Conservation (phyloP, 768 basidiomycete species). For the Stropharia rugosoannulata region DNA sequence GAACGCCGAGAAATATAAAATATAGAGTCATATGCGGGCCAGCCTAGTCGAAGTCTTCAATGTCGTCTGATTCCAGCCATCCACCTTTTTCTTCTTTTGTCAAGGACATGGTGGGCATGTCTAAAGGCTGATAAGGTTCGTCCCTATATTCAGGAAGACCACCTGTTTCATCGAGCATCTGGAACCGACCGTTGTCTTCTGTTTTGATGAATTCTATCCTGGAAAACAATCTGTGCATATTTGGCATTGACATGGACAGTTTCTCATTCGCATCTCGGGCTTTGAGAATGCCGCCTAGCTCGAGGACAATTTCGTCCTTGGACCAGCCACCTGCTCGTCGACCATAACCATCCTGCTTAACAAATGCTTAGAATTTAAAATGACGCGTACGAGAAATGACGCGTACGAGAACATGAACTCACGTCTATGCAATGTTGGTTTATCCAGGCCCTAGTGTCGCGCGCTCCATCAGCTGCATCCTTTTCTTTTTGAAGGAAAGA, state of each 20-base stretch:
- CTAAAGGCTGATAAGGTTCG: slow-evolving; percentile 25
- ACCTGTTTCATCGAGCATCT: slow-evolving; percentile 35
- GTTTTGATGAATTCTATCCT: slow-evolving; percentile 43
- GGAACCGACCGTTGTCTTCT: slow-evolving; percentile 27
- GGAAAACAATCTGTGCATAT: slow-evolving; percentile 43
- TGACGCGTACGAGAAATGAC: neutral
- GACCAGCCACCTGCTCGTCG: slow-evolving; percentile 48
- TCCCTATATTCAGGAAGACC: slow-evolving; percentile 26
- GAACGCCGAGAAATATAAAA: neutral
- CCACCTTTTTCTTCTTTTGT: slow-evolving; percentile 29
- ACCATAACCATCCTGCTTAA: slow-evolving; percentile 17
- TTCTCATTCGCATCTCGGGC: slow-evolving; percentile 31
- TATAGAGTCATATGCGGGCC: neutral
- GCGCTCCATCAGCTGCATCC: slow-evolving; percentile 59
- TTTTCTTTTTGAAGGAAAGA: slow-evolving; percentile 55
- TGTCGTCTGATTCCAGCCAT: slow-evolving; percentile 61
- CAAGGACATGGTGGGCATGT: slow-evolving; percentile 3
- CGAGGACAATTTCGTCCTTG: slow-evolving; percentile 47
- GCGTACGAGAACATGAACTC: neutral
- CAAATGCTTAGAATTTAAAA: slow-evolving; percentile 2
- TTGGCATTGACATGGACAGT: slow-evolving; percentile 8
- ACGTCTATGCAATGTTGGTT: slow-evolving; percentile 25
- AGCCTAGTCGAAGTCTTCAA: slow-evolving; percentile 44
- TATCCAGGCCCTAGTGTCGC: slow-evolving; percentile 61
- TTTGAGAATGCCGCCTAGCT: slow-evolving; percentile 60